Percentiles rank a stretch among this genome's conserved stretches.
Conservation (phyloP, 805 yeast genomes). For the Hanseniaspora nectarophila region DNA sequence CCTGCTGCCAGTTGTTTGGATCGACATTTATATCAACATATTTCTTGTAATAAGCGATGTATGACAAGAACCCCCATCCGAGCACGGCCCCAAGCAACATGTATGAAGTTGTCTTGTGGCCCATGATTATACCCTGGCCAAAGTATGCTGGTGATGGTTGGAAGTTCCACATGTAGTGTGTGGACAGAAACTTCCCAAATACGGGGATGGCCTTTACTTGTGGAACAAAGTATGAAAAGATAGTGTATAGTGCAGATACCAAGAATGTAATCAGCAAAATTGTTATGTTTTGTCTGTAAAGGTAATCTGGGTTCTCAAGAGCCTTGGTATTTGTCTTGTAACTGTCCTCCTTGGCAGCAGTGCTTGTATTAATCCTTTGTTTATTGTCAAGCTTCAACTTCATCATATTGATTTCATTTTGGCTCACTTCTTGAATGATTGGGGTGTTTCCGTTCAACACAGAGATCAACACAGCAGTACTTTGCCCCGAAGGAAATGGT, state of each 20-base stretch:
- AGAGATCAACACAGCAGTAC: constrained; percentile 85
- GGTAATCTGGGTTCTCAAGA: neutral
- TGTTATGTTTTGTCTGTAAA: constrained; percentile 46
- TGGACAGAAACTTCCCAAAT: constrained; percentile 56
- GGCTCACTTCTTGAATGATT: constrained; percentile 30
- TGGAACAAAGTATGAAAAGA: constrained; percentile 63
- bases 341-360: neutral
- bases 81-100: constrained; percentile 81
- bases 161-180: constrained; percentile 64
- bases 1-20: constrained; percentile 68
- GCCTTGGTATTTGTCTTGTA: neutral
- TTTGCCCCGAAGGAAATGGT: constrained; percentile 89
- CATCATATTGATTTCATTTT: constrained; percentile 20
- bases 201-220: constrained; percentile 55
- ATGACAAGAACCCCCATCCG: constrained; percentile 91
- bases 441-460: constrained; percentile 64
- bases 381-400: constrained; percentile 23
- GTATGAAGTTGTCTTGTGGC: constrained; percentile 75
- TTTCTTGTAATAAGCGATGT: constrained; percentile 50
- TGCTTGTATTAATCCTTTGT: too few species aligned
- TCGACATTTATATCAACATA: constrained; percentile 89
- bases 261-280: constrained; percentile 50
- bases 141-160: constrained; percentile 96
- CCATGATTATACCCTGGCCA: constrained; percentile 98
- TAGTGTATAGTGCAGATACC: constrained; percentile 61